Base-by-base conservation (phyloP, 2,329 filamentous ascomycete species). In the Xylariales sp. region DNA sequence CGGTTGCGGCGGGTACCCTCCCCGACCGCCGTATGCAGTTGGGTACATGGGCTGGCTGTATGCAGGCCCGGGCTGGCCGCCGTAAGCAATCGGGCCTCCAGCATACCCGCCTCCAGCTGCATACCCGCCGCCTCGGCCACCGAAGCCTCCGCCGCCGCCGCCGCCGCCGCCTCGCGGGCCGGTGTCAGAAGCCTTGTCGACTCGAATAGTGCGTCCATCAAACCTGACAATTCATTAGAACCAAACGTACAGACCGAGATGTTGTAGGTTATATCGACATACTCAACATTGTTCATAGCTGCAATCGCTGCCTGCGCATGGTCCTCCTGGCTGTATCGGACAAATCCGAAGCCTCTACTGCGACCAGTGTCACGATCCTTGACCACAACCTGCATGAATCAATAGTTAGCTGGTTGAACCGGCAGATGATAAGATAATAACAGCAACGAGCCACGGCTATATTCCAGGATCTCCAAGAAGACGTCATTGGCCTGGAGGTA, bases 361-460 rank as follows among this genome's bases (percentile, higher is more conserved):
- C 91, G 88, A 55, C 88, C 87, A 57, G 91, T 96, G 61, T 97
- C 91, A 57, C 90, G 88, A 65, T 98, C 91, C 72, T 95, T 97
- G 56, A 97, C 90, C 51, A 98, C 91, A 46, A 95, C 87, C 91
- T 97, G 57, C 25, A n/a, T 14, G 11, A n/a, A 24, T 14, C 14
- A 10, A 16, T 20, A 13, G 20, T 12, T 19, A 27, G n/a, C 17
- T 12, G 5, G 11, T 21, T 8, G 2, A 7, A 5, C 3, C 14
- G 8, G 12, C 5, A 37, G 15, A 14, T n/a, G 6, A 18, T 7
- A 8, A 17, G 5, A n/a, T 29, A 12, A 15, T 16, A 15, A 11
- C 15, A 10, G 20, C 12, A 36, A 17, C 33, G 10, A 24, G n/a
- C n/a, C n/a, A n/a, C n/a, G n/a, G n/a, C n/a, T n/a, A n/a, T n/a